Conservation (phyloP, 2,329 filamentous ascomycete species). For the Clonostachys rhizophaga region DNA sequence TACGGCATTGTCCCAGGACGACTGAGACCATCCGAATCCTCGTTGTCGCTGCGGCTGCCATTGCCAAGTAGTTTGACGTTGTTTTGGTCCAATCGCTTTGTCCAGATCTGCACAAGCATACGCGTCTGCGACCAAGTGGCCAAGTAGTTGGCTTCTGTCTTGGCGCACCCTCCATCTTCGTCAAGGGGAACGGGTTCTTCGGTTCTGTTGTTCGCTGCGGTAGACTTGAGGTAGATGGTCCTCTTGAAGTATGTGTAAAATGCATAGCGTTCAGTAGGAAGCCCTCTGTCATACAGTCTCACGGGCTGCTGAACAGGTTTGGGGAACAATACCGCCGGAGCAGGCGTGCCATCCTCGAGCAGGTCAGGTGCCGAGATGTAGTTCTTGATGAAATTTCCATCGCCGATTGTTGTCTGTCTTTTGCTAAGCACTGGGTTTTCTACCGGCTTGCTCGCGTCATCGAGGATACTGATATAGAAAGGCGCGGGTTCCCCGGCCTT, state of each 20-base stretch:
- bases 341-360: constrained; percentile 66
- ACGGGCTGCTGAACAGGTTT: constrained; percentile 71
- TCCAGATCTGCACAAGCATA: constrained; percentile 64
- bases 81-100: constrained; percentile 36
- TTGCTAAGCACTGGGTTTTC: constrained; percentile 15
- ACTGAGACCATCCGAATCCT: constrained; percentile 20
- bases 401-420: constrained; percentile 6
- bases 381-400: constrained; percentile 12
- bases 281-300: constrained; percentile 77
- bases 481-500: constrained; percentile 86
- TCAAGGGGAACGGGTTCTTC: constrained; percentile 40
- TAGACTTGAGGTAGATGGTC: constrained; percentile 72
- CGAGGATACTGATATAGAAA: constrained; percentile 76
- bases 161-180: constrained; percentile 46
- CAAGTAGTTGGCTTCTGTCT: constrained; percentile 48
- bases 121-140: constrained; percentile 57
- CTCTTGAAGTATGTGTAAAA: constrained; percentile 93
- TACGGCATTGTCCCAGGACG: constrained; percentile 59
- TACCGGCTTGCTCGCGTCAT: constrained; percentile 30
- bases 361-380: constrained; percentile 60
- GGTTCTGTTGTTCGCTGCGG: constrained; percentile 39
- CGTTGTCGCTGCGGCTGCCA: constrained; percentile 8
- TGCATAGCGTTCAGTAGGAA: constrained; percentile 80
- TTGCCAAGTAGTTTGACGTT: constrained; percentile 31
- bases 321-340: constrained; percentile 68